Conservation (phyloP, 371 early-diverging fungal genomes). For the Mucor mucedo region DNA sequence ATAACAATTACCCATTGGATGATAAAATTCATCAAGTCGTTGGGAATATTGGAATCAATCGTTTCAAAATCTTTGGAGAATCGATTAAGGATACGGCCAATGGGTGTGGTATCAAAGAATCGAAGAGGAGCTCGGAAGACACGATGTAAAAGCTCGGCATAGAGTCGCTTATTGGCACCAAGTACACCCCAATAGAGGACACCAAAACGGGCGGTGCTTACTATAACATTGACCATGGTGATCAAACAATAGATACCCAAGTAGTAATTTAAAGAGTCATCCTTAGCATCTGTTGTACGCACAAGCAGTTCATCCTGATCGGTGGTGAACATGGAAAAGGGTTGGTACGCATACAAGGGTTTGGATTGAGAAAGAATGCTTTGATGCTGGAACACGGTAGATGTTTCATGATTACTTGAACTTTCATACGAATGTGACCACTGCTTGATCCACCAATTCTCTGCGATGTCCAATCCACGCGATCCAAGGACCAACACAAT, state of each 20-base stretch:
- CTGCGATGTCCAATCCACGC: constrained; percentile 55
- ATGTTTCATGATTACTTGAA: neutral
- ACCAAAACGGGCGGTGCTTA: constrained; percentile 40
- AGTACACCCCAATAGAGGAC: constrained; percentile 56
- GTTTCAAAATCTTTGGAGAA: constrained; percentile 61
- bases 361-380: constrained; percentile 28
- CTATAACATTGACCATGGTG: constrained; percentile 36
- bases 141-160: constrained; percentile 23
- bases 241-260: constrained; percentile 53
- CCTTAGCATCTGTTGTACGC: neutral
- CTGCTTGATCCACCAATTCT: constrained; percentile 61
- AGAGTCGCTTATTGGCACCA: constrained; percentile 27
- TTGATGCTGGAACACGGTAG: constrained; percentile 13
- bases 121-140: constrained; percentile 42
- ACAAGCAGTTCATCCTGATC: neutral
- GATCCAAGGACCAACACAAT: constrained; percentile 43
- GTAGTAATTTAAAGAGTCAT: constrained; percentile 35
- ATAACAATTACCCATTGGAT: constrained; percentile 66
- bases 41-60: constrained; percentile 51
- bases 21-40: constrained; percentile 49
- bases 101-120: constrained; percentile 51
- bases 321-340: neutral
- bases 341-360: constrained; percentile 13
- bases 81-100: constrained; percentile 81
- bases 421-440: constrained; percentile 54